Percentiles rank a stretch among this genome's conserved stretches.
These are phyloP conservation scores for Ceratocystis ficicola DNA, from an alignment of 2,329 filamentous ascomycete species.

Conservation along the genomic window DNA sequence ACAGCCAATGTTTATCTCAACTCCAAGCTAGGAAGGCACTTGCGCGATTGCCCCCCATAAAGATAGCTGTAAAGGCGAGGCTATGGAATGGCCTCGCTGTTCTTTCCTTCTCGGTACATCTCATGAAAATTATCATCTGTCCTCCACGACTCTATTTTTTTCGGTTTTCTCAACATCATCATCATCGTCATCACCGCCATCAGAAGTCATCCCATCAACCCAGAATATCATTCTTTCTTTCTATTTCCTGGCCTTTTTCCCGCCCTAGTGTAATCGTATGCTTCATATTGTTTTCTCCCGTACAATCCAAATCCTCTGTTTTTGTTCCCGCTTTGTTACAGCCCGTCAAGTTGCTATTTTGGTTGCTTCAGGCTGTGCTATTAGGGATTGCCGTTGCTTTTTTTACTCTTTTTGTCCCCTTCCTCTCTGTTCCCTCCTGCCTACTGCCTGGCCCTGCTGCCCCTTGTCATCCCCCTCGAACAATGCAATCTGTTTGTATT, in stretches of 20 bases:
- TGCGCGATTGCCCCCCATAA: background rate
- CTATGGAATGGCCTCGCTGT: background rate
- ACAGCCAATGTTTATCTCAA: background rate
- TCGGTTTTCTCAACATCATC: too few relatives aligned
- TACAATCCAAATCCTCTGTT: background rate
- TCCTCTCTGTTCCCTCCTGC: background rate
- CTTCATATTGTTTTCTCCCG: background rate
- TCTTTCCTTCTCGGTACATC: background rate
- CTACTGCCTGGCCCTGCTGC: background rate
- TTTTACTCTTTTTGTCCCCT: background rate
- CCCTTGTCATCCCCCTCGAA: background rate
- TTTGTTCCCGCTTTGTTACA: background rate
- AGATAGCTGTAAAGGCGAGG: background rate
- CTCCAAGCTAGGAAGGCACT: background rate
- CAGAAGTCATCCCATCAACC: background rate
- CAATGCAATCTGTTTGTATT: background rate
- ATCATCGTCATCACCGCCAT: too few relatives aligned
- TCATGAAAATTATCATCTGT: background rate
- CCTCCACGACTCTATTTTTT: too few relatives aligned
- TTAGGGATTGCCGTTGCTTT: conserved; percentile 7
- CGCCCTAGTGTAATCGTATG: too few relatives aligned
- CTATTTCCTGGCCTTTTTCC: too few relatives aligned
- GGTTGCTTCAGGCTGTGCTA: conserved; percentile 6
- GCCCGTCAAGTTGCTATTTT: conserved; percentile 8
- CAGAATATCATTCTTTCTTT: background rate